Evolutionary conservation across 352 stramenopile species (phyloP), one percentile per base, ranked within the genome.

Genomic region (Pythium grandisporangium): DNA sequence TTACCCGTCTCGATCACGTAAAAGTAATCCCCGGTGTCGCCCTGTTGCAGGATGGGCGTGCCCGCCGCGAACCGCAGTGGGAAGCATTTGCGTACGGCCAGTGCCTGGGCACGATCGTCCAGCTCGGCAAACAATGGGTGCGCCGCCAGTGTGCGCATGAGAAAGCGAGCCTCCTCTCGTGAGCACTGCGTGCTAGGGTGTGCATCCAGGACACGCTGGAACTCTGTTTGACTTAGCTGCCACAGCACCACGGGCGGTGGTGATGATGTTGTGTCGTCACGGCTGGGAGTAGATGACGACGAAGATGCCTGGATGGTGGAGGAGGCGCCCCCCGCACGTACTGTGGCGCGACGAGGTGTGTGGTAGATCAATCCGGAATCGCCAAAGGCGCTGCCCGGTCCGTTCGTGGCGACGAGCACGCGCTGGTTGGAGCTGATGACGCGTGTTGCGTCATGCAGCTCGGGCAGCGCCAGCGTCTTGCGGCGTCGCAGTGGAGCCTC

Each of bases 291-390:
- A n/a, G n/a, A n/a, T 4, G 7, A 16, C 19, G 24, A 13, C 0
- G 45, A 20, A 38, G 55, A 60, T 3, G 62, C 63, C 8, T 63
- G 65, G 38, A 91, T 59, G 1, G 81, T 93, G n/a, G n/a, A n/a
- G n/a, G n/a, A n/a, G n/a, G n/a, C n/a, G n/a, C n/a, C n/a, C n/a
- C n/a, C n/a, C n/a, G n/a, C n/a, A n/a, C n/a, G n/a, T n/a, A n/a
- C n/a, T n/a, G n/a, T n/a, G 22, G 78, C 78, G 30, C 78, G 75
- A 8, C 81, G 75, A 10, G 76, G 78, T 4, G 81, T 93, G 42
- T 84, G 69, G 51, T 93, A 93, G 49, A 93, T 84, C 17, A 93
- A 60, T 21, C 71, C 71, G 7, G 81, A 93, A 48, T 90, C 78
- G 1, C 81, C 81, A 47, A 93, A 91, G 11, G 78, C 75, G 24